These are phyloP conservation scores for Neofusicoccum laricinum DNA, from an alignment of 2,329 filamentous ascomycete genomes.

Conservation along the genomic window DNA sequence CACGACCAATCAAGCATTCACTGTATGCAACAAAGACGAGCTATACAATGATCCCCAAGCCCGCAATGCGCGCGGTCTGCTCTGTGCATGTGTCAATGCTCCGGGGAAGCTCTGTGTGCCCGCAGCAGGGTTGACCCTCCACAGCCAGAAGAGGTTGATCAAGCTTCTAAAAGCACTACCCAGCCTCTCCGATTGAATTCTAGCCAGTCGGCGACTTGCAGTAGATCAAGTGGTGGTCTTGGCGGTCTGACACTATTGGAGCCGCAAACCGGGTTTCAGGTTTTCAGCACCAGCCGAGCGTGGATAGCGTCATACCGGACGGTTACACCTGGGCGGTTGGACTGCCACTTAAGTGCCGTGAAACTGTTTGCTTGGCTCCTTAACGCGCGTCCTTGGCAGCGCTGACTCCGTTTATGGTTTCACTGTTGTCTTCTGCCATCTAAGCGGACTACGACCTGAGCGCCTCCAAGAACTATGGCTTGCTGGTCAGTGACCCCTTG, in stretches of 20 bases:
- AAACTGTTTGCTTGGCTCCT: not conserved
- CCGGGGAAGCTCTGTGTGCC: too few relatives aligned
- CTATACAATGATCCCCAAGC: too few relatives aligned
- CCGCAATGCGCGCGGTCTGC: too few relatives aligned
- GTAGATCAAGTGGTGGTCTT: not conserved
- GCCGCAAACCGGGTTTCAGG: not conserved
- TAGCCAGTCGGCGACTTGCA: too few relatives aligned
- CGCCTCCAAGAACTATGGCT: not conserved
- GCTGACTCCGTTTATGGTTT: not conserved
- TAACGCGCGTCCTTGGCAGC: not conserved
- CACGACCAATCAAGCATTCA: too few relatives aligned
- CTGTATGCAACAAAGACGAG: too few relatives aligned
- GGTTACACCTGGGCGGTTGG: not conserved
- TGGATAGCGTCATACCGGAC: not conserved
- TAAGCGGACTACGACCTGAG: not conserved
- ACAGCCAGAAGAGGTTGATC: too few relatives aligned
- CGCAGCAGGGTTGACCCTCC: too few relatives aligned
- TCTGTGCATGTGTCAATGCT: too few relatives aligned
- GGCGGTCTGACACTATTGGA: not conserved
- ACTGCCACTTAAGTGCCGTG: not conserved
- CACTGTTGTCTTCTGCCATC: not conserved
- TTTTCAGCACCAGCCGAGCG: not conserved
- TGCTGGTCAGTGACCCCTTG: not conserved
- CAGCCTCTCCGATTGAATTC: too few relatives aligned
- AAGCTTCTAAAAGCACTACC: too few relatives aligned